Percentiles rank a stretch among this genome's conserved stretches.
These are phyloP conservation scores for Leccinum angustisporum DNA, from an alignment of 1,284 basidiomycete species.

Conservation along the genomic window DNA sequence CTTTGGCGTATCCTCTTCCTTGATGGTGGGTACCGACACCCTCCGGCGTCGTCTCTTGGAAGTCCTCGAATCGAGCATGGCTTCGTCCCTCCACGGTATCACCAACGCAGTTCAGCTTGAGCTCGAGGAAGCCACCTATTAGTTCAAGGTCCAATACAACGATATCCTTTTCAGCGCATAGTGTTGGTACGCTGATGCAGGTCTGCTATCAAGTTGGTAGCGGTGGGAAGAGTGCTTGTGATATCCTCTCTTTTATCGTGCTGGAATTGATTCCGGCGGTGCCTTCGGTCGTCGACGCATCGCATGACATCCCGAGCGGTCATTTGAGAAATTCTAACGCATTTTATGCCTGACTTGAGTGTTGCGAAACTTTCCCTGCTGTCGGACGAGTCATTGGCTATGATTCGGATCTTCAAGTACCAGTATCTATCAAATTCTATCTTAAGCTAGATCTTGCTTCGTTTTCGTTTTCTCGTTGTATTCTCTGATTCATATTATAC, in stretches of 20 bases:
- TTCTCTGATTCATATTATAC: too few species aligned
- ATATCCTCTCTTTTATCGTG: neutral
- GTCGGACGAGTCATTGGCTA: neutral
- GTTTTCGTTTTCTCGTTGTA: too few species aligned
- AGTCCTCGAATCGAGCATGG: slow-evolving; percentile 97
- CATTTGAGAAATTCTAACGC: neutral
- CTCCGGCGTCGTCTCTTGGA: slow-evolving; percentile 91
- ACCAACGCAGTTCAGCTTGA: slow-evolving; percentile 97
- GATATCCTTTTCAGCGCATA: slow-evolving; percentile 46
- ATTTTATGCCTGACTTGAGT: neutral
- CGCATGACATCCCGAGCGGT: neutral
- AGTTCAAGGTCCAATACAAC: slow-evolving; percentile 99
- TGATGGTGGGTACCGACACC: slow-evolving; percentile 90
- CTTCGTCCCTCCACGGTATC: slow-evolving; percentile 86
- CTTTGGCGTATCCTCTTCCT: slow-evolving; percentile 66
- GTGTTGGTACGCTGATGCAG: neutral
- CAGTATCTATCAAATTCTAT: too few species aligned
- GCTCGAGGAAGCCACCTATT: slow-evolving; percentile 94
- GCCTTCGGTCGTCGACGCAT: neutral
- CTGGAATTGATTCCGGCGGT: neutral
- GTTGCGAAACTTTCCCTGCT: neutral
- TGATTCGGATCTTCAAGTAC: too few species aligned
- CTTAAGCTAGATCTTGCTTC: too few species aligned
- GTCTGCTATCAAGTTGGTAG: neutral
- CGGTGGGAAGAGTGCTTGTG: neutral